Conservation (phyloP, 495 filamentous ascomycete species). For the Pyrenula aspistea region DNA sequence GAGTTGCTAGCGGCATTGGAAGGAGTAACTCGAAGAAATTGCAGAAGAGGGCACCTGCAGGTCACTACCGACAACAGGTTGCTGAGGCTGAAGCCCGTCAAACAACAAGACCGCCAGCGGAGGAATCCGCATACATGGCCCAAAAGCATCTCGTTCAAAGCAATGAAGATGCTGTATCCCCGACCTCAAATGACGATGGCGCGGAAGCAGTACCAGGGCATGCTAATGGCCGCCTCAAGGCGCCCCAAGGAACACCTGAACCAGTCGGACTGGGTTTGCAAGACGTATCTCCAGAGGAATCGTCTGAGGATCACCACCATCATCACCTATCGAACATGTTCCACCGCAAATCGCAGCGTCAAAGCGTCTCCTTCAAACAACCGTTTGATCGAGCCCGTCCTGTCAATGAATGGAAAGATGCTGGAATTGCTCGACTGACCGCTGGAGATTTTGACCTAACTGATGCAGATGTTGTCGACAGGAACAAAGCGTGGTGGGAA, state of each 20-base stretch:
- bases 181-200: neutral
- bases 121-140: neutral
- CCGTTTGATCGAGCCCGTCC: constrained; percentile 36
- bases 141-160: neutral
- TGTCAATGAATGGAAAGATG: constrained; percentile 31
- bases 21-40: neutral
- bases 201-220: neutral
- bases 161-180: neutral
- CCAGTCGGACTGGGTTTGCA: neutral
- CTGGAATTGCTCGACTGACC: constrained; percentile 20
- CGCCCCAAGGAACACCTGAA: neutral
- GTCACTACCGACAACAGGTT: neutral
- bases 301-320: neutral
- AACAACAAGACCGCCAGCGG: neutral
- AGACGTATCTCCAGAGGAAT: neutral
- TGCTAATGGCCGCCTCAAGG: neutral
- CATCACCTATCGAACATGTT: neutral
- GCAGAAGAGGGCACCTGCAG: neutral
- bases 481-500: constrained; percentile 36
- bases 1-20: neutral
- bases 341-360: constrained; percentile 21
- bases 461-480: constrained; percentile 25
- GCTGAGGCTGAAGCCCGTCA: neutral
- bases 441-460: constrained; percentile 27
- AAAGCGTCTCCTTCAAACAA: constrained; percentile 33